These are phyloP conservation scores for Ballota nigra DNA, from an alignment of 257 asterid genomes.

Conservation along the genomic window DNA sequence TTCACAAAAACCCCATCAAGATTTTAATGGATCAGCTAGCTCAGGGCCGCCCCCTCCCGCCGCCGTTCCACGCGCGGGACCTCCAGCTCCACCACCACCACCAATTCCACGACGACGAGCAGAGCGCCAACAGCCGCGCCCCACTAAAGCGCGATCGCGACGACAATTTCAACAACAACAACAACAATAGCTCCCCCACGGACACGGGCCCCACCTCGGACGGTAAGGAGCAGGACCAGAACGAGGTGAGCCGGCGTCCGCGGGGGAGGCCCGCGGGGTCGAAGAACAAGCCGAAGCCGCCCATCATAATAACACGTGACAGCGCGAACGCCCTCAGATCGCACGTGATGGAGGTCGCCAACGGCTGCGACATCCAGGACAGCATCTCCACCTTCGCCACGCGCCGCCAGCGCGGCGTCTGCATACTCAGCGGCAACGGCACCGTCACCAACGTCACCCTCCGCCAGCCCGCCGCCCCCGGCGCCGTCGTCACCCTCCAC, in stretches of 20 bases:
- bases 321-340: slow-evolving; percentile 89
- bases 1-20: too few relatives aligned
- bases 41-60: slow-evolving; percentile 84
- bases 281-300: slow-evolving; percentile 87
- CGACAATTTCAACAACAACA: slow-evolving; percentile 24
- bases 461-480: slow-evolving; percentile 77
- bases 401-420: slow-evolving; percentile 80
- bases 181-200: not conserved
- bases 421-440: slow-evolving; percentile 78
- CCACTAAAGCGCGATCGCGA: slow-evolving; percentile 56
- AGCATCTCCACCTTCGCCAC: slow-evolving; percentile 75
- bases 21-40: slow-evolving; percentile 71
- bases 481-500: slow-evolving; percentile 68
- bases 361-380: slow-evolving; percentile 75
- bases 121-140: slow-evolving; percentile 37
- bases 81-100: slow-evolving; percentile 70
- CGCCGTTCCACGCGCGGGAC: slow-evolving; percentile 71
- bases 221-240: slow-evolving; percentile 29
- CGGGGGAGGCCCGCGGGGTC: slow-evolving; percentile 91
- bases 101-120: slow-evolving; percentile 60
- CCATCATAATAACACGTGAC: slow-evolving; percentile 88
- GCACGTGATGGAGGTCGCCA: slow-evolving; percentile 78
- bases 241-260: slow-evolving; percentile 54
- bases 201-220: slow-evolving; percentile 22
- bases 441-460: slow-evolving; percentile 76